Percentiles rank a stretch among this genome's conserved stretches.
Conservation (phyloP, 306 rosid genomes). For the Begonia loranthoides region DNA sequence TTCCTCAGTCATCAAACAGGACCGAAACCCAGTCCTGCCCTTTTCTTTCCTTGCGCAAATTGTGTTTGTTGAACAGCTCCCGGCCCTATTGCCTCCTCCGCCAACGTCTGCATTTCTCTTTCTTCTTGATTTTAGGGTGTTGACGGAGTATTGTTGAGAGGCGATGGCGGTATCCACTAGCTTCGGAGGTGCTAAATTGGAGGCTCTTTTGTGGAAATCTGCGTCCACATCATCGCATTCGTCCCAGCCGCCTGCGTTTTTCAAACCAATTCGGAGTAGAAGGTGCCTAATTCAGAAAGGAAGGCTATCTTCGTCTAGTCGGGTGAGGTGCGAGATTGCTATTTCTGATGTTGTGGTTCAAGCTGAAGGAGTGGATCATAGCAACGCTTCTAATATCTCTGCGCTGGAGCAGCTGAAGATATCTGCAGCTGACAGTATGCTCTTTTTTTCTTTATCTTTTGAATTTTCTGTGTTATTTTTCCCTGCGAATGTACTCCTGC, state of each 20-base stretch:
- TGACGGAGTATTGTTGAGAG: background rate
- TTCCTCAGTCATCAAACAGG: too few species aligned
- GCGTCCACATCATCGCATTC: slow-evolving; percentile 7
- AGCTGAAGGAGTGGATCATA: slow-evolving; percentile 12
- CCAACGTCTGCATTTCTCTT: background rate
- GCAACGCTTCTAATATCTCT: slow-evolving; percentile 26
- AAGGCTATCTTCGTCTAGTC: background rate
- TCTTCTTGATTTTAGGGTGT: slow-evolving; percentile 23
- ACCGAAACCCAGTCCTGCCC: too few species aligned
- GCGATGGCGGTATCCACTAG: slow-evolving; percentile 31
- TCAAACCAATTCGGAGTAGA: slow-evolving; percentile 21
- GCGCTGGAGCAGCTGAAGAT: slow-evolving; percentile 89
- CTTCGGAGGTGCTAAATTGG: slow-evolving; percentile 26
- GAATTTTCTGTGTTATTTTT: slow-evolving; percentile 3
- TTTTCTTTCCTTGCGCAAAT: too few species aligned
- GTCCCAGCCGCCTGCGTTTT: slow-evolving; percentile 16
- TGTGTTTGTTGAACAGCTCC: background rate
- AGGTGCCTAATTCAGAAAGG: slow-evolving; percentile 33
- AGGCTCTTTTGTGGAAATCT: slow-evolving; percentile 16
- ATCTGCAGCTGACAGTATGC: slow-evolving; percentile 74
- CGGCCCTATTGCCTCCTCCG: background rate
- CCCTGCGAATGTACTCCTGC: too few species aligned
- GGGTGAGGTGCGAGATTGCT: slow-evolving; percentile 45
- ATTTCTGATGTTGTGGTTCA: slow-evolving; percentile 26
- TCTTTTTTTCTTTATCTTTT: background rate